These are phyloP conservation scores for Vararia minispora DNA, from an alignment of 768 basidiomycete species.

Conservation along the genomic window DNA sequence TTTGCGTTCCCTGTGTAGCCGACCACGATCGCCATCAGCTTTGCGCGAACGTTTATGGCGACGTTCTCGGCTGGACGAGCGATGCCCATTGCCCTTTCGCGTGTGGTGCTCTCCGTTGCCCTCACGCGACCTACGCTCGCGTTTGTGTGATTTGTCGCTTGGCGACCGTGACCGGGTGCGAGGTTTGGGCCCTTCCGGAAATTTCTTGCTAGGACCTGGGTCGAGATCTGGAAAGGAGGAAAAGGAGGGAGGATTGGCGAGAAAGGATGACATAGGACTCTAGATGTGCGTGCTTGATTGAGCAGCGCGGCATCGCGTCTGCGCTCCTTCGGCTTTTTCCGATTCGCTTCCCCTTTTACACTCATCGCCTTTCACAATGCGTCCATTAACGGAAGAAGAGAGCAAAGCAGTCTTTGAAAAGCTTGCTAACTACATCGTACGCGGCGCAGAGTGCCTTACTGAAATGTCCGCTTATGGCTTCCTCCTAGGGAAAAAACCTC, in stretches of 20 bases:
- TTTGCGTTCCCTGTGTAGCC: not conserved
- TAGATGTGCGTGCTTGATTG: too few species aligned
- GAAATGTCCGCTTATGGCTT: not conserved
- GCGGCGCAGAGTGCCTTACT: constrained; percentile 15
- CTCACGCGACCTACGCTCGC: constrained; percentile 1
- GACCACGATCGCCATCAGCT: too few species aligned
- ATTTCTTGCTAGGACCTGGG: constrained; percentile 26
- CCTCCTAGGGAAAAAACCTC: constrained; percentile 79
- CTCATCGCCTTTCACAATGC: too few species aligned
- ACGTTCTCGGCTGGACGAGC: too few species aligned
- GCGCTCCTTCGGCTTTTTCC: too few species aligned
- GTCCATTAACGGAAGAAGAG: constrained; percentile 94
- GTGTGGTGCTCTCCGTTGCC: constrained; percentile 3
- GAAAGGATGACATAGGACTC: constrained; percentile 49
- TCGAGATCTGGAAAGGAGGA: constrained; percentile 59
- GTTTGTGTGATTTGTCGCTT: constrained; percentile 10
- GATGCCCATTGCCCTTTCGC: too few species aligned
- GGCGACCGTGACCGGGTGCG: not conserved
- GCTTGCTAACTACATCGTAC: constrained; percentile 91
- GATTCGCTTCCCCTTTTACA: too few species aligned
- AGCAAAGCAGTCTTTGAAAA: constrained; percentile 95
- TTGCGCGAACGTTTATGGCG: too few species aligned
- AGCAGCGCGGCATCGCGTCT: too few species aligned
- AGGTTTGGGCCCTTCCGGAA: constrained; percentile 16
- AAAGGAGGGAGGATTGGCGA: constrained; percentile 56